Evolutionary conservation across 805 yeast species (phyloP), one percentile per base, ranked within the genome.

Genomic region (Suhomyces faveliae): DNA sequence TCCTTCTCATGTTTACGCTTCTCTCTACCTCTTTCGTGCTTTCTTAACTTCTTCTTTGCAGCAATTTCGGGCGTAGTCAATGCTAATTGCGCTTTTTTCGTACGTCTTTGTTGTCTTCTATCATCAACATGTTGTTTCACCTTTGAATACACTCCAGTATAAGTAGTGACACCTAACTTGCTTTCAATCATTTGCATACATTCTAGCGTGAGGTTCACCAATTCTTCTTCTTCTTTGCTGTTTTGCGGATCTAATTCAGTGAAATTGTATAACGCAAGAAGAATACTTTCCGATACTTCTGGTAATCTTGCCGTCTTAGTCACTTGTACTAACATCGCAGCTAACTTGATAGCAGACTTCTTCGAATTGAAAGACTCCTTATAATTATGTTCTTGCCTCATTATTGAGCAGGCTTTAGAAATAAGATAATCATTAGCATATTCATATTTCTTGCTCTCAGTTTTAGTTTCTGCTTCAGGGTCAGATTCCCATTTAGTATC

Each of bases 61-160:
- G 89, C 84, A 37, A 79, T 67, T 12, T 86, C 96, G 0, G 98
- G 98, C 3, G 85, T 87, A 17, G 76, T 78, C 9, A 91, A 74
- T 2, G 89, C 86, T 61, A 89, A 68, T 49, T 86, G 84, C 0
- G 96, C 86, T 48, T 90, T 76, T 60, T 84, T 85, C 0, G 87
- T 78, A 61, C 77, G 82, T 66, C 97, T 81, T 42, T 89, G 95
- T 49, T 78, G 77, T 59, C 97, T 79, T 64, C 89, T 80, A 29
- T 71, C 70, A 23, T 66, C 68, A 20, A 91, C 84, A 13, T 59
- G 58, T 53, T 77, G 80, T 61, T 82, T 81, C n/a, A 89, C 94
- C 40, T 71, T 70, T 1, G 87, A 70, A 59, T 84, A 85, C 1
- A 80, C 67, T 17, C 70, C 63, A 10, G 88, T 78, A 60, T 85